Conservation (phyloP, 108 stramenopile genomes). For the Skeletonema potamos region DNA sequence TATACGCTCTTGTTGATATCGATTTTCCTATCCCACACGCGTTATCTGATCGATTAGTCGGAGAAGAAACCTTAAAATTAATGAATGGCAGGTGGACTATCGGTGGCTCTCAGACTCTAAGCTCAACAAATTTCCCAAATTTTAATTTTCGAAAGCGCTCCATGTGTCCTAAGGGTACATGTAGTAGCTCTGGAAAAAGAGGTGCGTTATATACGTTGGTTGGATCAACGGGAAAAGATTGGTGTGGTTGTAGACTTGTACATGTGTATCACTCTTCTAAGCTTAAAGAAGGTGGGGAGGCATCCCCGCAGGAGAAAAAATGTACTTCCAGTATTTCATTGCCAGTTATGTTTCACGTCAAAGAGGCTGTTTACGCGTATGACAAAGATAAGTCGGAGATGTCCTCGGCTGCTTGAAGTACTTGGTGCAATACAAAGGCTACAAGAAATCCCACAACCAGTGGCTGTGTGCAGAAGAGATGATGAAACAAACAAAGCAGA, state of each 20-base stretch:
- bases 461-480: slow-evolving; percentile 1
- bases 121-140: neutral
- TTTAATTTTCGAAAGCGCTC: neutral
- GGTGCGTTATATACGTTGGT: neutral
- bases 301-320: neutral
- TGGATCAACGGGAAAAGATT: neutral
- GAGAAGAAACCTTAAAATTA: neutral
- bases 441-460: slow-evolving; percentile 1
- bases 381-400: slow-evolving; percentile 12
- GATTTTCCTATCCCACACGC: neutral
- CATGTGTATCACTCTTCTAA: neutral
- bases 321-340: neutral
- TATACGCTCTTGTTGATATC: neutral
- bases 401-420: neutral
- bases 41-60: neutral
- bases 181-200: neutral
- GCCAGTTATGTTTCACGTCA: neutral
- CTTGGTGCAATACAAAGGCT: slow-evolving; percentile 21
- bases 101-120: neutral
- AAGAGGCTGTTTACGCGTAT: slow-evolving; percentile 16
- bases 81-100: neutral
- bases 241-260: neutral
- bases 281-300: neutral
- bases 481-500: neutral
- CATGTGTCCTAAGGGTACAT: neutral